A percentile compares a stretch with the other conserved stretches of the same genome.
Evolutionary conservation across 2,329 filamentous ascomycete species (phyloP).

Genomic region (Hymenoscyphus fructigenus): DNA sequence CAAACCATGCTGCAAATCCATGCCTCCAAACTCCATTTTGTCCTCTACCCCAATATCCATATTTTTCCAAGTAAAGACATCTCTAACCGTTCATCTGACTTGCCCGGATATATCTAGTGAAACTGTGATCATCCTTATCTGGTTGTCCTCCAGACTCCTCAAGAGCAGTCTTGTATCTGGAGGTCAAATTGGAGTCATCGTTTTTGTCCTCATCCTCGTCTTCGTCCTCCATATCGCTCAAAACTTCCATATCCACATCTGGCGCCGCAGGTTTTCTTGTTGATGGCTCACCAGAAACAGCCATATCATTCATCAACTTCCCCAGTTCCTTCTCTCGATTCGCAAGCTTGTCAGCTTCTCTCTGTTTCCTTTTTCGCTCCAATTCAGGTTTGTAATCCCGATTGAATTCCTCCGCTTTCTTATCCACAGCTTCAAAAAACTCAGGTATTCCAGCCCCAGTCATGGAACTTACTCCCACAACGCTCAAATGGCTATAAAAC

Average conservation of each 20-base stretch:
- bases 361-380: conserved; percentile 71
- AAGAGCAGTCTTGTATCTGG: conserved; percentile 75
- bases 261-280: conserved; percentile 37
- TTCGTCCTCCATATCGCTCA: conserved; percentile 40
- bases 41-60: background rate
- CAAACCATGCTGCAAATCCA: conserved; percentile 4
- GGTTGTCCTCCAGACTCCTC: conserved; percentile 45
- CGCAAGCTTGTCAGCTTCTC: conserved; percentile 71
- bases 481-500: conserved; percentile 90
- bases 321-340: conserved; percentile 78
- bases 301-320: conserved; percentile 94
- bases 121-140: conserved; percentile 36
- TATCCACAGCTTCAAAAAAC: conserved; percentile 86
- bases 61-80: conserved; percentile 24
- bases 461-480: conserved; percentile 92
- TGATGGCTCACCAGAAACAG: conserved; percentile 47
- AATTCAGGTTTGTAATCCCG: conserved; percentile 90
- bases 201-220: conserved; percentile 58
- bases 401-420: conserved; percentile 86
- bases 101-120: conserved; percentile 36
- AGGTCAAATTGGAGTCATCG: conserved; percentile 55
- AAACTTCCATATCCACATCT: conserved; percentile 38
- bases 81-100: conserved; percentile 36
- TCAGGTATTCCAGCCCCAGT: conserved; percentile 88
- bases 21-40: background rate